Evolutionary conservation across 2,329 filamentous ascomycete genomes (phyloP), one percentile per base, ranked within the genome.

Genomic region (Fusarium odoratissimum): DNA sequence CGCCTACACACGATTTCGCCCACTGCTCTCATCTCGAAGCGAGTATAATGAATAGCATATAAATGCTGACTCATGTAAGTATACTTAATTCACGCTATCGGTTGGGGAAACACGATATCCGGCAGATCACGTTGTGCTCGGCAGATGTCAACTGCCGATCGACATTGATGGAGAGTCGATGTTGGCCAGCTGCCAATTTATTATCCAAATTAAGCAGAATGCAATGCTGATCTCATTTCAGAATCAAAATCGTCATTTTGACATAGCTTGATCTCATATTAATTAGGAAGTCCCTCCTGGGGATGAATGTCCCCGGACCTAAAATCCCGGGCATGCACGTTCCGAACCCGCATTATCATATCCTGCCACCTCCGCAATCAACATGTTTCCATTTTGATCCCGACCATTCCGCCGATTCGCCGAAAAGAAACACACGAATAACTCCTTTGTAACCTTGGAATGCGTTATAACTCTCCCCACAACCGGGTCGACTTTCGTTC

Each of bases 51-150:
- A n/a, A 4, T n/a, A 12, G 10, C 21, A 2, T 31, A 8, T 17
- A 6, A 0, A 13, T n/a, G 6, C 5, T 6, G 5, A 13, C 1
- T 13, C 13, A 19, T 33, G 16, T 2, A 33, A 14, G 30, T 51
- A 51, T 51, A n/a, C 46, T 35, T 9, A 35, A 19, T 33, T 35
- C 16, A 19, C n/a, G 11, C n/a, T 4, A 51, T 10, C 8, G 4
- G 8, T n/a, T 16, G 23, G 13, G 13, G 17, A 21, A 52, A 8
- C 6, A 28, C 17, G 49, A 28, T 21, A 37, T 16, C 9, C 33
- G 6, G 49, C 11, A 35, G 12, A 51, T 51, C 16, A 51, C 4
- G 11, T 21, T 37, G 1, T 52, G 5, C 14, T 37, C 49, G 40
- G 54, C 30, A 48, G 2, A 14, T 48, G 12, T 21, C 13, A 46